Evolutionary conservation across 2,329 filamentous ascomycete genomes (phyloP), one percentile per base, ranked within the genome.

Genomic region (Aureobasidium sp.): DNA sequence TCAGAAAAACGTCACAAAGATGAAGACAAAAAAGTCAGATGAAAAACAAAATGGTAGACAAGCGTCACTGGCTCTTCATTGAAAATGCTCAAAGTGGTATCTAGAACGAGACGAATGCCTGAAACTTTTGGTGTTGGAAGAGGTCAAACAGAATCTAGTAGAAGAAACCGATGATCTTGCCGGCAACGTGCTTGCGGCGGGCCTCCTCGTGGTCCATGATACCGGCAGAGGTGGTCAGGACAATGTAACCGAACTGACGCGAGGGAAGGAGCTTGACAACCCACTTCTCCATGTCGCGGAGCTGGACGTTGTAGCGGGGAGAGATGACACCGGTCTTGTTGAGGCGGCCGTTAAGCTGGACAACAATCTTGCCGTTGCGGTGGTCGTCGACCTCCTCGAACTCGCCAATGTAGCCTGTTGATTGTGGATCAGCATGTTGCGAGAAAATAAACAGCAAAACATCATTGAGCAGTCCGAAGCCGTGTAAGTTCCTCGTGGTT

Each of bases 191-290:
- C 88, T 97, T 97, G 80, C 94, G 86, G 78, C 94, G 86, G 72
- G 94, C 94, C 87, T 99, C 94, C 86, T 99, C 94, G 84, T 99
- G 94, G 84, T 99, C 94, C 93, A 99, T 97, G 81, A 99, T 99
- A 80, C 94, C 94, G 68, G 94, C 91, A 65, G 92, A 97, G 81
- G 94, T 99, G 80, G 94, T 99, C 75, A 99, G 89, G 81, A 99
- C 91, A 76, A 99, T 91, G 84, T 91, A 97, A 76, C 94, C 94
- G 86, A 99, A 99, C 83, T 99, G 94, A 97, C 94, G 94, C 70
- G 94, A 92, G 71, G 94, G 94, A 69, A 99, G 87, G 77, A 99
- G 89, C 87, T 96, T 96, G 83, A 96, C 91, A 74, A 97, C 91
- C 94, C 94, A 99, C 86, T 97, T 97, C 90, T 99, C 94, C 77